Base-by-base conservation (phyloP, 2,329 filamentous ascomycete genomes). In the Fusarium ramigenum region DNA sequence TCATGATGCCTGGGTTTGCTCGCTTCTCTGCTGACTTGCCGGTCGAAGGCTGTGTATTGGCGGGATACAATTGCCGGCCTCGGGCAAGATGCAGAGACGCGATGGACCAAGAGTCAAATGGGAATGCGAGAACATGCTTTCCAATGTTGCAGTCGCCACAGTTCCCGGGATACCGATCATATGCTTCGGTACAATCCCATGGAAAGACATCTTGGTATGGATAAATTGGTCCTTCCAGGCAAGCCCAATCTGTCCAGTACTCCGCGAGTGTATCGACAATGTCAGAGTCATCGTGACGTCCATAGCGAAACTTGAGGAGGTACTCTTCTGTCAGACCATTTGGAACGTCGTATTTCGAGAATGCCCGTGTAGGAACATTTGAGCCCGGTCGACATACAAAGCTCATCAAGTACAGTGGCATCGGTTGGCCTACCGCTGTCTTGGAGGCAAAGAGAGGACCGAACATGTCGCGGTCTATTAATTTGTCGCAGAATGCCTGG, bases 101-200 rank as follows among this genome's bases (percentile, higher is more conserved):
- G 23, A 85, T 78, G 10, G 83, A 84, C 82, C 80, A 84, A 4
- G 83, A 80, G 65, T 85, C 84, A 59, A 84, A 84, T 0, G 83
- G 84, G 30, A 84, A 85, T 1, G 83, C 83, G 69, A 81, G 82
- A 1, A 84, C 78, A 69, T 86, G 84, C 60, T 85, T 85, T 1
- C 83, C 69, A 5, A 85, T 72, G 37, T 81, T 84, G 72, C 84
- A 86, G 1, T 74, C 44, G 16, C 80, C 80, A 59, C 84, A 85
- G 9, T 66, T 77, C 10, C 75, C 75, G 0, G 81, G 81, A 36
- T 82, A 81, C 6, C 78, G 70, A 14, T 77, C 77, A 61, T 81
- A 84, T 4, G 83, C 84, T 61, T 85, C 83, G 1, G 83, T 85
- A 65, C 84, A 86, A 70, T 85, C 84, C 83, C 83, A 85, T 3